phyloP scores from a whole-genome alignment of 2,329 filamentous ascomycete species.

The Orbilia javanica region DNA sequence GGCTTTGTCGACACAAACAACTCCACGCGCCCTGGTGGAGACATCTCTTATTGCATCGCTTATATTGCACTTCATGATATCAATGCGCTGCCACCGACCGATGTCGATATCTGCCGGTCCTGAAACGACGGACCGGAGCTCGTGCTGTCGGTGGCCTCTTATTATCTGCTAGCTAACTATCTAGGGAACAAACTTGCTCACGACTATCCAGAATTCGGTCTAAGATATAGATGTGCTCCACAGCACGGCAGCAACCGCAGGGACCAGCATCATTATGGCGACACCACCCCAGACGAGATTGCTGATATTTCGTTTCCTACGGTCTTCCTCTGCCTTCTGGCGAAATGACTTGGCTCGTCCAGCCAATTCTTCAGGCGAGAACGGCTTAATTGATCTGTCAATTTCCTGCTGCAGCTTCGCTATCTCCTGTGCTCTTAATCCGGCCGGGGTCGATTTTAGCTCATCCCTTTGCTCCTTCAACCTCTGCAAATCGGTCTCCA shows the following conservation, averaged over 20 bases:
- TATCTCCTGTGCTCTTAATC: conserved; percentile 50
- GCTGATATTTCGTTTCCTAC: conserved; percentile 11
- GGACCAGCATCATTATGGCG: conserved; percentile 53
- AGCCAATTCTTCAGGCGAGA: conserved; percentile 41
- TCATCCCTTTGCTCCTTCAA: conserved; percentile 46
- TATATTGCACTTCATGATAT: conserved; percentile 13
- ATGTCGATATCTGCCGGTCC: conserved; percentile 10
- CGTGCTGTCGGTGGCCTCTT: no score
- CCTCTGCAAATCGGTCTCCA: conserved; percentile 40
- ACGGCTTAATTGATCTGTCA: conserved; percentile 24
- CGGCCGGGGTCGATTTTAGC: conserved; percentile 30
- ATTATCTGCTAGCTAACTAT: background rate
- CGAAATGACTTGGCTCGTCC: conserved; percentile 36
- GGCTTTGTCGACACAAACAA: conserved; percentile 22
- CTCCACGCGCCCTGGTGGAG: conserved; percentile 22
- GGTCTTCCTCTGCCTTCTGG: background rate
- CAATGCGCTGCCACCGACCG: background rate
- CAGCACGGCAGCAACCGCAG: conserved; percentile 48
- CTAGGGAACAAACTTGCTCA: background rate
- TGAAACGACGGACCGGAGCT: conserved; percentile 6
- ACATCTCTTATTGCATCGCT: conserved; percentile 9
- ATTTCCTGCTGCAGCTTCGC: conserved; percentile 54
- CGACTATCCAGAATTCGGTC: conserved; percentile 1
- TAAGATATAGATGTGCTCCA: conserved; percentile 33
- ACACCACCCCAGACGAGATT: conserved; percentile 39